Evolutionary conservation across 306 rosid genomes (phyloP), one percentile per base, ranked within the genome.

Genomic region (Cucurbita argyrosperma): DNA sequence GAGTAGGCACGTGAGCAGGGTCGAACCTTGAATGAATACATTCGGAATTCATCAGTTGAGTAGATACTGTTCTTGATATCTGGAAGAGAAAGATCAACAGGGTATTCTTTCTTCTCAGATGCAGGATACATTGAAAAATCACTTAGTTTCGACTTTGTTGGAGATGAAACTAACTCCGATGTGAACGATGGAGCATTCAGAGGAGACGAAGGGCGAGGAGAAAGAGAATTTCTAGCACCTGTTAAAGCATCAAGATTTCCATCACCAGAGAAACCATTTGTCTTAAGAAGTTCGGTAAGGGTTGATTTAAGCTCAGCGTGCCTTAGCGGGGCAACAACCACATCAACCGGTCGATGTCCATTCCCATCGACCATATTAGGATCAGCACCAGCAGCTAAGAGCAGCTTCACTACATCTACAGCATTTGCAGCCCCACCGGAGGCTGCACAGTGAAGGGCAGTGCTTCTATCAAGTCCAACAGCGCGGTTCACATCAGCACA

Each of bases 371-470:
- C 79, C 77, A 76, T 71, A 85, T 83, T 90, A 0, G 88, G 88
- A 82, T 92, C 90, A 60, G 96, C 98, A 14, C 98, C 98, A 0
- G 96, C 89, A 8, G 84, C 90, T 56, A 92, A 77, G 72, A 92
- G 98, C 77, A 87, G 79, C 50, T 82, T 88, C 81, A 88, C 96
- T 62, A 78, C 85, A 61, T 87, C 91, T 15, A 88, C 80, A 10
- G 90, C 91, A 66, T 90, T 88, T 26, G 85, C 85, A 78, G 96
- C 85, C 78, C 98, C 98, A 51, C 98, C 96, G 0, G 92, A 88
- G 14, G 98, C 92, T 8, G 96, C 98, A 53, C 98, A 92, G 76
- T 92, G 98, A 81, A 92, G 96, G 50, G 98, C 90, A n/a, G 98
- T 92, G 88, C 89, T 87, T 79, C 86, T 76, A 74, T 92, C 96